Conservation (phyloP, 75 land plant species). For the Selaginella tamariscina region DNA sequence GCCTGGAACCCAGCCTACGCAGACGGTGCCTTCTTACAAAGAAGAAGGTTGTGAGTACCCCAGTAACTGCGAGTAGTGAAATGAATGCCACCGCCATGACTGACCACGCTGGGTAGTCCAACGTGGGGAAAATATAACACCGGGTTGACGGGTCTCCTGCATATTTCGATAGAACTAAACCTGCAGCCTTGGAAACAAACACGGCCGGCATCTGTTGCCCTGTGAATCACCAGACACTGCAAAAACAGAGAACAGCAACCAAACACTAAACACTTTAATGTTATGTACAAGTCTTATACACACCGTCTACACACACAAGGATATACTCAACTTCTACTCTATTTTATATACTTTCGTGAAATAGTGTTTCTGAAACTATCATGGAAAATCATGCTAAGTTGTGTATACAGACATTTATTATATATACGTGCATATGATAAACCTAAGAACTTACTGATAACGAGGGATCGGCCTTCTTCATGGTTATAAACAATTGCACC, state of each 20-base stretch:
- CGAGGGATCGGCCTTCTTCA: slow-evolving; percentile 28
- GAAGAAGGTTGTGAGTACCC: slow-evolving; percentile 29
- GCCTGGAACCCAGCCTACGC: slow-evolving; percentile 13
- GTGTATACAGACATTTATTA: too few relatives aligned
- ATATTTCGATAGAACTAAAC: slow-evolving; percentile 36
- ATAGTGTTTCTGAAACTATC: too few relatives aligned
- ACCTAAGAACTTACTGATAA: slow-evolving; percentile 35
- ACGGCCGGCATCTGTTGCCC: slow-evolving; percentile 51
- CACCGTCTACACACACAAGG: too few relatives aligned
- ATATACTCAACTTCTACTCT: too few relatives aligned
- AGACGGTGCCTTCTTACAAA: slow-evolving; percentile 30
- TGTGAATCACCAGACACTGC: slow-evolving; percentile 49
- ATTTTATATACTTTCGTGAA: too few relatives aligned
- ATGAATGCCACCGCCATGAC: slow-evolving; percentile 50
- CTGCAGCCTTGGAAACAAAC: slow-evolving; percentile 55
- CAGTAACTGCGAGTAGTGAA: slow-evolving; percentile 39
- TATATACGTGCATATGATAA: too few relatives aligned
- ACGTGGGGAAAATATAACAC: slow-evolving; percentile 41
- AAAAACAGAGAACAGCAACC: not conserved
- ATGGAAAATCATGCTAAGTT: too few relatives aligned
- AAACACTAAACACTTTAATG: too few relatives aligned
- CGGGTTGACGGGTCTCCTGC: slow-evolving; percentile 30
- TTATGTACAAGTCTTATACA: too few relatives aligned
- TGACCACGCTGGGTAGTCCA: slow-evolving; percentile 35
- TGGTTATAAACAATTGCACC: slow-evolving; percentile 36